phyloP scores from a whole-genome alignment of 352 stramenopile species.

The Phytopythium montanum region DNA sequence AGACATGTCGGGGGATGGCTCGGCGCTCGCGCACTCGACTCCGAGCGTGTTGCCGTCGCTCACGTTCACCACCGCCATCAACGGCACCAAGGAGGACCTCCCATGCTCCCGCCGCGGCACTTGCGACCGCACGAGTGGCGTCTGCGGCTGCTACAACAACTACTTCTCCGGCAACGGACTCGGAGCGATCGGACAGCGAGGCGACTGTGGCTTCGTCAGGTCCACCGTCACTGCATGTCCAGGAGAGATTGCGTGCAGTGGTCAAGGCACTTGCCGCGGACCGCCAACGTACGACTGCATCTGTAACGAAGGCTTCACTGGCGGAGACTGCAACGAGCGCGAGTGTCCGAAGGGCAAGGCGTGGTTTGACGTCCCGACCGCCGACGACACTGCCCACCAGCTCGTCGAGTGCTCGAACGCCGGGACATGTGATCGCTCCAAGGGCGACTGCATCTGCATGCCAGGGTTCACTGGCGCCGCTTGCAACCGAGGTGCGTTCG shows the following conservation, averaged over 20 bases:
- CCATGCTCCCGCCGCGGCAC: constrained; percentile 82
- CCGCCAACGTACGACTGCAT: constrained; percentile 77
- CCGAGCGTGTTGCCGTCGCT: constrained; percentile 41
- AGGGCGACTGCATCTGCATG: constrained; percentile 65
- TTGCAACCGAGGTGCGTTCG: constrained; percentile 56
- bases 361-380: constrained; percentile 61
- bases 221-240: constrained; percentile 60
- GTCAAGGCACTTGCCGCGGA: constrained; percentile 63
- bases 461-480: constrained; percentile 61
- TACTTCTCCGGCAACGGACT: constrained; percentile 85
- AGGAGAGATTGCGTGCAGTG: constrained; percentile 69
- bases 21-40: constrained; percentile 43
- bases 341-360: constrained; percentile 61
- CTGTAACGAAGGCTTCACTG: constrained; percentile 72
- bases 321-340: constrained; percentile 67
- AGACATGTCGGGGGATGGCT: constrained; percentile 53
- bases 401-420: constrained; percentile 72
- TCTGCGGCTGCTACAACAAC: constrained; percentile 83
- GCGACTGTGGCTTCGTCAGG: constrained; percentile 89
- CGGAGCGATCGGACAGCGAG: constrained; percentile 75
- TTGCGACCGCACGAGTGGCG: constrained; percentile 68
- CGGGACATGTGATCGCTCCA: constrained; percentile 60
- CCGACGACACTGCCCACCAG: constrained; percentile 44
- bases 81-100: constrained; percentile 89
- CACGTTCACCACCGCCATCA: constrained; percentile 43